Conservation (phyloP, 371 early-diverging fungal genomes). For the Mortierella sp. region DNA sequence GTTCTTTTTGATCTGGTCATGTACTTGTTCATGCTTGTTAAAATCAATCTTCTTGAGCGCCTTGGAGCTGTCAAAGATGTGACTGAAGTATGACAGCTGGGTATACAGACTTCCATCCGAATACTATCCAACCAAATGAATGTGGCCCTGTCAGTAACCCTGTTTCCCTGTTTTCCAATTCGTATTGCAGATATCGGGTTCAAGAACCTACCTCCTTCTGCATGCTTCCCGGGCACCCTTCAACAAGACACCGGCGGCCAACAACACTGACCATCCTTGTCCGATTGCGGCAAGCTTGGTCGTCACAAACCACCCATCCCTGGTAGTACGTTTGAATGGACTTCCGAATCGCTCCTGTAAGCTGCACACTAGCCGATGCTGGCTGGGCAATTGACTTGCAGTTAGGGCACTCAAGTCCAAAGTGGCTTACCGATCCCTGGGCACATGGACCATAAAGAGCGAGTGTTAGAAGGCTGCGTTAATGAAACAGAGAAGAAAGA, state of each 20-base stretch:
- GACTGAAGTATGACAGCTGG: conserved; percentile 72
- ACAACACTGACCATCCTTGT: conserved; percentile 79
- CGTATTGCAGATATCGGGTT: background rate
- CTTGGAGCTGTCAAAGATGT: conserved; percentile 64
- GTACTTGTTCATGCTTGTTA: conserved; percentile 26
- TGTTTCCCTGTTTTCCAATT: background rate
- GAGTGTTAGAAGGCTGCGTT: background rate
- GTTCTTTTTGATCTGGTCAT: conserved; percentile 38
- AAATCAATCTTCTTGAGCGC: conserved; percentile 33
- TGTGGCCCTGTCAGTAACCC: background rate
- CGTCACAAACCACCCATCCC: conserved; percentile 82
- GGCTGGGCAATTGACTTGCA: conserved; percentile 64
- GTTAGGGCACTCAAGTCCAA: conserved; percentile 61
- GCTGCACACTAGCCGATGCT: conserved; percentile 68
- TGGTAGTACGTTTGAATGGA: conserved; percentile 78
- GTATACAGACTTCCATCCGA: conserved; percentile 69
- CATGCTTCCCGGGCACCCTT: conserved; percentile 78
- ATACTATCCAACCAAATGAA: conserved; percentile 52
- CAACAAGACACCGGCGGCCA: conserved; percentile 74
- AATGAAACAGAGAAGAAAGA: background rate
- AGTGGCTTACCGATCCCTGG: conserved; percentile 1
- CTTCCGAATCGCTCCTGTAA: conserved; percentile 70
- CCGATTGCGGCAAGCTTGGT: conserved; percentile 68
- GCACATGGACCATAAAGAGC: conserved; percentile 8
- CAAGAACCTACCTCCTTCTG: conserved; percentile 62